These are phyloP conservation scores for Trichoderma brevicompactum DNA, from an alignment of 2,329 filamentous ascomycete genomes.

Conservation along the genomic window DNA sequence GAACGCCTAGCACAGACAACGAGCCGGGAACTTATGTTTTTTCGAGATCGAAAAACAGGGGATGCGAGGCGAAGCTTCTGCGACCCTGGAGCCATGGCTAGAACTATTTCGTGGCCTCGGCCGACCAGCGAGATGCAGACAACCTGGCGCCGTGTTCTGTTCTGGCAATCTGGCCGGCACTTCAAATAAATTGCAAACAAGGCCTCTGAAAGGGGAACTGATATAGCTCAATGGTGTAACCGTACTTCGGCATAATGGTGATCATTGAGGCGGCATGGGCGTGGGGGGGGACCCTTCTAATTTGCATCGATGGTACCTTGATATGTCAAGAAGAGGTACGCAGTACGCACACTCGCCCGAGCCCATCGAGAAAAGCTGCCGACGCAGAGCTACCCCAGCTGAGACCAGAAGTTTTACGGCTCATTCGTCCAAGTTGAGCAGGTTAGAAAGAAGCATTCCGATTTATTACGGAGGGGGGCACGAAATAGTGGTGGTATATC, in stretches of 20 bases:
- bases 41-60: slow-evolving; percentile 12
- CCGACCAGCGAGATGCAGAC: slow-evolving; percentile 7
- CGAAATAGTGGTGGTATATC: background rate
- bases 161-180: slow-evolving; percentile 19
- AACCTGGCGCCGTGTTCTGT: background rate
- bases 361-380: background rate
- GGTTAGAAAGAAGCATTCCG: slow-evolving; percentile 9
- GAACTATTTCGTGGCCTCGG: slow-evolving; percentile 4
- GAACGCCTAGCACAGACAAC: slow-evolving; percentile 6
- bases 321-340: too few relatives aligned
- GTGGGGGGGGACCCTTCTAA: slow-evolving; percentile 9
- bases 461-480: background rate
- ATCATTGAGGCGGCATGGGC: slow-evolving; percentile 10
- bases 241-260: slow-evolving; percentile 11
- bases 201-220: background rate
- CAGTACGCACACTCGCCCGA: background rate
- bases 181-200: background rate
- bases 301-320: background rate
- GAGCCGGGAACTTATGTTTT: slow-evolving; percentile 20
- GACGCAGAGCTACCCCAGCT: background rate
- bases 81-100: slow-evolving; percentile 14
- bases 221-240: slow-evolving; percentile 19
- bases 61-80: slow-evolving; percentile 7
- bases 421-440: slow-evolving; percentile 11
- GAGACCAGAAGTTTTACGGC: background rate